A percentile compares a stretch with the other conserved stretches of the same genome.
Evolutionary conservation across 148 eudicot species (phyloP).

Genomic region (Diospyros kaki): DNA sequence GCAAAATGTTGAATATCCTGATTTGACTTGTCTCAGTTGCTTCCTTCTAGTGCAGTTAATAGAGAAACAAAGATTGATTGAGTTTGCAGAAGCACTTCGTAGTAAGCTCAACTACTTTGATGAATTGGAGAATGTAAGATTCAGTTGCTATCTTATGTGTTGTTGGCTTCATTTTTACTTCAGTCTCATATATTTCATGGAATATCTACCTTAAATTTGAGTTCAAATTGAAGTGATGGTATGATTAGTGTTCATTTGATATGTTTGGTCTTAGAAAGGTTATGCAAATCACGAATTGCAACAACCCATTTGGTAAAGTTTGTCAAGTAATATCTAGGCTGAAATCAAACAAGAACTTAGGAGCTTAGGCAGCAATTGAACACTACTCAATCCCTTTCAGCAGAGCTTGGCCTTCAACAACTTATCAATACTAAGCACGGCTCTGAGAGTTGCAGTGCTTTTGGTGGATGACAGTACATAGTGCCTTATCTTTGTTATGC

Average conservation of each 20-base stretch:
- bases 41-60: constrained; percentile 53
- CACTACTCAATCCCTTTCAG: too few species aligned
- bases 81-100: constrained; percentile 95
- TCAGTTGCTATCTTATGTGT: constrained; percentile 10
- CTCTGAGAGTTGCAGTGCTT: too few species aligned
- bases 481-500: too few species aligned
- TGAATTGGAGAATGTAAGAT: constrained; percentile 94
- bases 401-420: too few species aligned
- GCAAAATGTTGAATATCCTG: constrained; percentile 5
- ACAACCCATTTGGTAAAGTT: too few species aligned
- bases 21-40: constrained; percentile 4
- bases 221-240: not conserved
- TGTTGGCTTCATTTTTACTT: not conserved
- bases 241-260: not conserved
- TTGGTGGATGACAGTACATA: too few species aligned
- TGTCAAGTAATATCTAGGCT: too few species aligned
- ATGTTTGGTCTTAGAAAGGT: not conserved
- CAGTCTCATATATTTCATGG: not conserved
- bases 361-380: too few species aligned
- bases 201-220: too few species aligned
- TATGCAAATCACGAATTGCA: not conserved
- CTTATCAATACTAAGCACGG: too few species aligned
- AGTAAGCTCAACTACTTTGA: constrained; percentile 90
- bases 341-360: too few species aligned
- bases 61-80: constrained; percentile 90